These are phyloP conservation scores for Vaucheria bursata DNA, from an alignment of 352 stramenopile genomes.

Conservation along the genomic window DNA sequence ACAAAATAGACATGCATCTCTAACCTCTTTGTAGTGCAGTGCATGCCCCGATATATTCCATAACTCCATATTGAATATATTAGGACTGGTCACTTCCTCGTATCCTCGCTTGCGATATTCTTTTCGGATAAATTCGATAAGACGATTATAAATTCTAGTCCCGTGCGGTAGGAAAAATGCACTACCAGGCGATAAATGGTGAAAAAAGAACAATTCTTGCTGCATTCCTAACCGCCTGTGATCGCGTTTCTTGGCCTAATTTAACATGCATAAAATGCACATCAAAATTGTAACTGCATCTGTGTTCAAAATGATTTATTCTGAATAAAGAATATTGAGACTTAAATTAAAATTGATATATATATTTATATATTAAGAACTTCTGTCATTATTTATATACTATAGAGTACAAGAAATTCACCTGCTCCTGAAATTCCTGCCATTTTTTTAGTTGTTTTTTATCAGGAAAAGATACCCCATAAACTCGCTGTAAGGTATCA, in stretches of 20 bases:
- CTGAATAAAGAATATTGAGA: too few relatives aligned
- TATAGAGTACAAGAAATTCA: constrained; percentile 22
- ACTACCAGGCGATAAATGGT: constrained; percentile 81
- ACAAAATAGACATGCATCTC: background rate
- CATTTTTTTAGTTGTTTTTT: constrained; percentile 95
- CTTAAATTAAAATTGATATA: too few relatives aligned
- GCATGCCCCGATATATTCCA: constrained; percentile 91
- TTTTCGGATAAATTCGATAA: constrained; percentile 89
- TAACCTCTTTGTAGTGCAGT: constrained; percentile 89
- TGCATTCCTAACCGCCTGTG: constrained; percentile 82
- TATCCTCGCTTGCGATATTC: constrained; percentile 76
- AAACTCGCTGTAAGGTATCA: constrained; percentile 91
- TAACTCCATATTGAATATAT: constrained; percentile 95
- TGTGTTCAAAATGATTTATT: too few relatives aligned
- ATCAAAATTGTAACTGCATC: too few relatives aligned
- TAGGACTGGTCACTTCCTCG: constrained; percentile 92
- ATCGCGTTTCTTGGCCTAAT: constrained; percentile 87
- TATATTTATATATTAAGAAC: too few relatives aligned
- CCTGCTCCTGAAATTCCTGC: constrained; percentile 84
- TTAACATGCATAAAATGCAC: background rate
- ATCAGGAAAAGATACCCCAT: constrained; percentile 94
- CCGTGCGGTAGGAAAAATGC: constrained; percentile 97
- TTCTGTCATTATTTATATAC: too few relatives aligned
- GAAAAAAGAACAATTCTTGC: constrained; percentile 92
- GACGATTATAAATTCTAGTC: constrained; percentile 89